Percentiles rank a stretch among this genome's conserved stretches.
phyloP scores from a whole-genome alignment of 2,329 filamentous ascomycete species.

The Cercospora zeina region DNA sequence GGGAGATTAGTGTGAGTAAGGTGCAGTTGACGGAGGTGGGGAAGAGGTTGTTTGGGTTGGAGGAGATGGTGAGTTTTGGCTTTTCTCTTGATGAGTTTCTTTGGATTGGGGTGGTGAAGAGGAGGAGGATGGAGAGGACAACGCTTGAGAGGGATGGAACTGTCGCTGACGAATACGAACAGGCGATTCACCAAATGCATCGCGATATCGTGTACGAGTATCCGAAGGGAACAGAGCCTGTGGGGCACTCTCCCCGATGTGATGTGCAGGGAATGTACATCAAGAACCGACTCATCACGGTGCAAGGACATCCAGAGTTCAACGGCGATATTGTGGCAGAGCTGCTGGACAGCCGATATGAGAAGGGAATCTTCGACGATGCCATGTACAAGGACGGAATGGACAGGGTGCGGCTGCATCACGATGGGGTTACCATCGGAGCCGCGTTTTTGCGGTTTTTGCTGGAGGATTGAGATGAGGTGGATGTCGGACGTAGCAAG shows the following conservation, averaged over 20 bases:
- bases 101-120: neutral
- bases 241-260: conserved; percentile 68
- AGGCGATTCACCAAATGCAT: conserved; percentile 84
- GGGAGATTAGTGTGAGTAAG: conserved; percentile 77
- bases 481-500: neutral
- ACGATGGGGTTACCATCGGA: conserved; percentile 78
- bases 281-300: conserved; percentile 65
- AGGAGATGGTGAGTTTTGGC: conserved; percentile 57
- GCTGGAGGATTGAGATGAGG: conserved; percentile 55
- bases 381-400: conserved; percentile 69
- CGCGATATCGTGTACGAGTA: conserved; percentile 69
- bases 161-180: conserved; percentile 3
- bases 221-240: conserved; percentile 60
- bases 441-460: conserved; percentile 76
- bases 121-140: neutral
- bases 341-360: conserved; percentile 64
- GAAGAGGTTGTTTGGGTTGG: conserved; percentile 67
- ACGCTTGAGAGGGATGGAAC: neutral
- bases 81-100: neutral
- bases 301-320: conserved; percentile 89
- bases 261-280: conserved; percentile 77
- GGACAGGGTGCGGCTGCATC: conserved; percentile 62
- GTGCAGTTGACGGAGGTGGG: conserved; percentile 69
- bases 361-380: conserved; percentile 68
- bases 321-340: conserved; percentile 68